phyloP scores from a whole-genome alignment of 2,329 filamentous ascomycete species.

The Curvularia sp. region DNA sequence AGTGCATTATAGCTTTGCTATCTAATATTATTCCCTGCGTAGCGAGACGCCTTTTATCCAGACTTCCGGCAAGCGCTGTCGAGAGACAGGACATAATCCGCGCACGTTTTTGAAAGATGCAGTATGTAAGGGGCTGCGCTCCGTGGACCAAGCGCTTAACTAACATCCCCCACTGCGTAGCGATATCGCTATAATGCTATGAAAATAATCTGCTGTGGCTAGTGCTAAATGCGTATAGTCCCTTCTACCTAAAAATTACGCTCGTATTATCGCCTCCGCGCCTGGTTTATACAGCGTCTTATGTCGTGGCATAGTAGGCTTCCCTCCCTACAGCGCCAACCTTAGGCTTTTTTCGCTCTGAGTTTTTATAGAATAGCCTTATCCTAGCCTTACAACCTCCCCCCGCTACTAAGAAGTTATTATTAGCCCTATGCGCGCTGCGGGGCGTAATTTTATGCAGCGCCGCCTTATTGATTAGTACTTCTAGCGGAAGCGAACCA shows the following conservation, averaged over 20 bases:
- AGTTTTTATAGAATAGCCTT: conserved; percentile 12
- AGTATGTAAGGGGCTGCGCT: neutral
- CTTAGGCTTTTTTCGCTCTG: conserved; percentile 11
- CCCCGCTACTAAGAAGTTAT: conserved; percentile 10
- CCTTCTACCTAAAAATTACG: conserved; percentile 7
- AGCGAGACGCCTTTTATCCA: no score
- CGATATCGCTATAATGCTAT: neutral
- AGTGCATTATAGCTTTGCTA: no score
- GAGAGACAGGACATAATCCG: neutral
- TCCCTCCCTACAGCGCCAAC: conserved; percentile 13
- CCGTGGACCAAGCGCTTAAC: neutral
- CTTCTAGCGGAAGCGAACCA: no score
- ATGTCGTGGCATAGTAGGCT: conserved; percentile 7
- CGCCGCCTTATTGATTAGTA: no score
- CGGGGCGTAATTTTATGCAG: no score
- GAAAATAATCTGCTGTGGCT: neutral
- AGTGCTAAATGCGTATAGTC: neutral
- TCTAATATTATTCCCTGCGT: no score
- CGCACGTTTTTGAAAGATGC: neutral
- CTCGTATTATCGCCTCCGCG: conserved; percentile 9
- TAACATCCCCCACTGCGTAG: no score
- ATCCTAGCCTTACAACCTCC: conserved; percentile 10
- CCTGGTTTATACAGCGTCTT: conserved; percentile 13
- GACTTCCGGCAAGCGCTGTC: neutral
- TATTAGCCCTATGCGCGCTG: conserved; percentile 11